Evolutionary conservation across 208 protist genomes (phyloP), one percentile per base, ranked within the genome.

Genomic region (Trypanosomatidae sp.): DNA sequence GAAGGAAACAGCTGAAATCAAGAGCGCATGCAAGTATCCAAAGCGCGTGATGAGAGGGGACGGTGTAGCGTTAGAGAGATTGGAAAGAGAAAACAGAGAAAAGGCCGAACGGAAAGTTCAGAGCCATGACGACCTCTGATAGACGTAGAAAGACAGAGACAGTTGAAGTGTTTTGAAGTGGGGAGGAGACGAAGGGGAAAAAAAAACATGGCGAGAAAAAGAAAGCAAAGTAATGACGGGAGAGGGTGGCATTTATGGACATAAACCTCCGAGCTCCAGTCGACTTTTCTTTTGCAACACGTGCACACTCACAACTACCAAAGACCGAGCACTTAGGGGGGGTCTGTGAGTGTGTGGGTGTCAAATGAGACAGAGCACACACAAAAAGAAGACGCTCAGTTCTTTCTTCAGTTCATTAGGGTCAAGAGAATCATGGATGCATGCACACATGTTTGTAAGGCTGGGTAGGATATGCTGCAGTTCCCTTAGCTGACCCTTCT

Each of bases 171-270:
- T 9, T 10, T 55, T n/a, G 17, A 55, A 55, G 22, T 55, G 22
- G 19, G 49, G 19, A n/a, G 50, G 72, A 62, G 36, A 53, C 44
- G 50, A 62, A 47, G 30, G 75, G 39, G 33, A 52, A 65, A 71
- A 56, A 56, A 64, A 56, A 17, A 55, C 10, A 53, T 17, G 72
- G 47, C 68, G 36, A 62, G 36, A 19, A 10, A 17, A 30, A 62
- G 56, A 62, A 25, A 39, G 28, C n/a, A 19, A 55, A 55, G 22
- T n/a, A 17, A 55, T 17, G 50, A n/a, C 6, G 50, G 19, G 17
- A 55, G 17, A 55, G 50, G 19, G 13, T n/a, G 50, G 50, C 17
- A n/a, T 9, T n/a, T 10, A n/a, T n/a, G 13, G 22, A 55, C 17
- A 55, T 10, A 9, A 10, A n/a, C 4, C 17, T n/a, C 7, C 13